A percentile compares a stretch with the other conserved stretches of the same genome.
Evolutionary conservation across 2,329 filamentous ascomycete species (phyloP).

Genomic region (Whalleya microplaca): DNA sequence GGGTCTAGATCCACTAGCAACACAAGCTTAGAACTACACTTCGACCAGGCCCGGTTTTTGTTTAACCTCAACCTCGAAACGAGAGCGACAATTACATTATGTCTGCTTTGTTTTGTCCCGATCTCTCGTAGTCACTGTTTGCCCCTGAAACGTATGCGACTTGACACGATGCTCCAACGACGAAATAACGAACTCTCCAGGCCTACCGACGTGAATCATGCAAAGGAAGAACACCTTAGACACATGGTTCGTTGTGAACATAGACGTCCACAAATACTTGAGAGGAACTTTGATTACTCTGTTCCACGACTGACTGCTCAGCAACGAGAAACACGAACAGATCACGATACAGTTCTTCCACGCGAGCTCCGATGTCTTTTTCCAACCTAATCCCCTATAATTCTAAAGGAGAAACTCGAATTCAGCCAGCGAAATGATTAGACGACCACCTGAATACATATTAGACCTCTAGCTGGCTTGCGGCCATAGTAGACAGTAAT

Average conservation of each 20-base stretch:
- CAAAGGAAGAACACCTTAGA: background rate
- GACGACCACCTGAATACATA: background rate
- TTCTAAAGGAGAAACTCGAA: too few species aligned
- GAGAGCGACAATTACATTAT: background rate
- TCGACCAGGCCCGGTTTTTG: conserved; percentile 6
- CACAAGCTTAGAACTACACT: conserved; percentile 12
- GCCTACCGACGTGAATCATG: background rate
- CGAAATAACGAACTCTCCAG: background rate
- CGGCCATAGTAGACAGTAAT: background rate
- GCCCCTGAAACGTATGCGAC: conserved; percentile 1
- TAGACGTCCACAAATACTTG: background rate
- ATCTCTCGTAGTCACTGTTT: background rate
- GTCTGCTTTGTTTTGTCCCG: background rate
- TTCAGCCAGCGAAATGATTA: too few species aligned
- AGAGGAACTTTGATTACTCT: too few species aligned
- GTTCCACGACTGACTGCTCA: too few species aligned
- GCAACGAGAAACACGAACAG: too few species aligned
- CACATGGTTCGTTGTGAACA: background rate
- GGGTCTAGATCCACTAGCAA: conserved; percentile 19
- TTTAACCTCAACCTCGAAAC: background rate
- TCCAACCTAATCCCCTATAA: too few species aligned
- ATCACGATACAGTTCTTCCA: too few species aligned
- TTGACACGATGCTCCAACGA: background rate
- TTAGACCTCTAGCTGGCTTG: background rate
- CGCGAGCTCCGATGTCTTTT: too few species aligned